Base-by-base conservation (phyloP, 2,329 filamentous ascomycete genomes). In the Colletotrichum sp. region DNA sequence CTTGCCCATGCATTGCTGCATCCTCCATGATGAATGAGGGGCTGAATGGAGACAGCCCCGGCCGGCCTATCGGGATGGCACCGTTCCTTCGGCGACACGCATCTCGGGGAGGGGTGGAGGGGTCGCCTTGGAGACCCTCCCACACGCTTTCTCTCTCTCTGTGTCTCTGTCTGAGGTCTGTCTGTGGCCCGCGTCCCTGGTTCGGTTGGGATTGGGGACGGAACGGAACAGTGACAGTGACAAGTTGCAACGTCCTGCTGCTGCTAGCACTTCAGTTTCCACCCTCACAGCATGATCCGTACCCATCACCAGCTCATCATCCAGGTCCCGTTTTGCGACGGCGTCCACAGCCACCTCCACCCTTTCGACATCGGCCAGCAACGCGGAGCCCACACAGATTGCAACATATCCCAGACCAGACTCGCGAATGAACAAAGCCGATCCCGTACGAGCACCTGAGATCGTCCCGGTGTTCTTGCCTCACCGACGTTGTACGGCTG, bases 1-100 rank as follows among this genome's bases (percentile, higher is more conserved):
- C 71, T 30, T 72, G 69, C 55, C 43, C 32, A 62, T 71, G 61
- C 61, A 66, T 75, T 39, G 28, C 61, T 55, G 55, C 55, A 69
- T 71, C 67, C 55, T 52, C 64, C 73, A 58, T 75, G 34, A 39
- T 68, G 73, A 25, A 10, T 43, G 70, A 74, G 64, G 56, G 73
- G 70, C 39, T 58, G 32, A 36, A 60, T 71, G 55, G 73, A 69
- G 70, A 67, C 65, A 48, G 56, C 15, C 73, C 65, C 27, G 64
- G 39, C 30, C 65, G 34, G 62, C 70, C 64, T 74, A 65, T 76
- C 70, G 74, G 74, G 58, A 72, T 68, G 60, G 43, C 43, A 69
- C 74, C 64, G 66, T 62, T 56, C 70, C 52, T 71, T 62, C 15
- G 55, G 52, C 68, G 18, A 71, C 34, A 73, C 30, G 32, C 18